Conservation (phyloP, 2,329 filamentous ascomycete genomes). For the Aspergillus hiratsukae region DNA sequence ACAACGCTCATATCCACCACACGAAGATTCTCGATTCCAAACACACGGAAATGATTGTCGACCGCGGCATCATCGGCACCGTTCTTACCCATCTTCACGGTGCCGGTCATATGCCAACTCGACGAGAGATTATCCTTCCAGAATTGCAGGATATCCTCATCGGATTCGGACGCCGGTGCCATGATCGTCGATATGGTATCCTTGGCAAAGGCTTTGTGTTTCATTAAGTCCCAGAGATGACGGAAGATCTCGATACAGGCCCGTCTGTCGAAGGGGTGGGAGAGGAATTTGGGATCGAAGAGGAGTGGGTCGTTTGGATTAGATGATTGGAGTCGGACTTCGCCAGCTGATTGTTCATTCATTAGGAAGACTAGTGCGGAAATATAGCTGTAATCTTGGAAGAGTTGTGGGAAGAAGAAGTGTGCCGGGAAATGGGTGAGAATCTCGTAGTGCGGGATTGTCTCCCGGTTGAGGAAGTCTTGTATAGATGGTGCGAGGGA, state of each 20-base stretch:
- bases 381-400: slow-evolving; percentile 39
- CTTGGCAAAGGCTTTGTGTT: slow-evolving; percentile 44
- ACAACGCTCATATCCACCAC: slow-evolving; percentile 44
- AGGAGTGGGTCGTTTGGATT: slow-evolving; percentile 49
- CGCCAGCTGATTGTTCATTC: slow-evolving; percentile 52
- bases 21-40: slow-evolving; percentile 36
- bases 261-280: slow-evolving; percentile 49
- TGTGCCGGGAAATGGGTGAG: slow-evolving; percentile 46
- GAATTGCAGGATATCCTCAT: slow-evolving; percentile 51
- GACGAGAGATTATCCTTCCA: slow-evolving; percentile 44
- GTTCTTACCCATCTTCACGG: slow-evolving; percentile 52
- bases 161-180: slow-evolving; percentile 45
- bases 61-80: slow-evolving; percentile 45
- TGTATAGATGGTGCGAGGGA: slow-evolving; percentile 42
- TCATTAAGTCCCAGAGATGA: slow-evolving; percentile 40
- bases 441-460: slow-evolving; percentile 57
- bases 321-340: slow-evolving; percentile 50
- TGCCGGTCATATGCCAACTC: slow-evolving; percentile 56
- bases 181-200: slow-evolving; percentile 41
- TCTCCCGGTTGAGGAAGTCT: slow-evolving; percentile 44
- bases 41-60: slow-evolving; percentile 40
- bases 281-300: slow-evolving; percentile 52
- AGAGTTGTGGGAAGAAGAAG: slow-evolving; percentile 37
- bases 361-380: slow-evolving; percentile 47
- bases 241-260: slow-evolving; percentile 47